Conservation (phyloP, 75 land plant species). For the Pinus albicaulis region DNA sequence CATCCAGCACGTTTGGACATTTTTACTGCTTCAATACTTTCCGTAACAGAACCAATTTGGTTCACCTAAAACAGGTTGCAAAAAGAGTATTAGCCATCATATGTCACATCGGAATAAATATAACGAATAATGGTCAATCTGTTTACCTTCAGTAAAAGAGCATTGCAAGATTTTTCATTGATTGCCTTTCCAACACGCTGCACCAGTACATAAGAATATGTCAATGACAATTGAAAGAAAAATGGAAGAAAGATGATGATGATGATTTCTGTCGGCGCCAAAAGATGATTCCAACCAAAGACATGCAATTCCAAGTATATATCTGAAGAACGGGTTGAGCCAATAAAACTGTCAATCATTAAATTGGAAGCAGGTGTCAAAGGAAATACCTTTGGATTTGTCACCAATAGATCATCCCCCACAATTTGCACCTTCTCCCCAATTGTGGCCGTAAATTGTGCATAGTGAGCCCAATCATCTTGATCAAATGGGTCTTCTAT, state of each 20-base stretch:
- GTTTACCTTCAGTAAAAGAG: slow-evolving; percentile 88
- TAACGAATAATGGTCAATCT: background rate
- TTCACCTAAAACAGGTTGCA: slow-evolving; percentile 53
- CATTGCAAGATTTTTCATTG: slow-evolving; percentile 88
- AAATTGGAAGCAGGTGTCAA: background rate
- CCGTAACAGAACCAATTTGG: slow-evolving; percentile 96
- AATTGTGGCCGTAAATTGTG: slow-evolving; percentile 67
- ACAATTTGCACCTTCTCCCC: slow-evolving; percentile 91
- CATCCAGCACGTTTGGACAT: slow-evolving; percentile 97
- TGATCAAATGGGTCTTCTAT: slow-evolving; percentile 99
- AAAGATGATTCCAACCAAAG: background rate
- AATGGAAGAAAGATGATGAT: background rate
- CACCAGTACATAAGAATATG: background rate
- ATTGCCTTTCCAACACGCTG: slow-evolving; percentile 97
- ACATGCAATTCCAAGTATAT: background rate
- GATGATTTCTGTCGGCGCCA: background rate
- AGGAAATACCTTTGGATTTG: slow-evolving; percentile 82
- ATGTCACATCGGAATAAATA: background rate
- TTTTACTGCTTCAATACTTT: slow-evolving; percentile 98
- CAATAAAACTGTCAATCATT: background rate
- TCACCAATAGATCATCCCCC: slow-evolving; percentile 96
- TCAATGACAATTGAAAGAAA: background rate
- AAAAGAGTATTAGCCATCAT: background rate
- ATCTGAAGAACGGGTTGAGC: background rate
- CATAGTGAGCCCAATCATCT: slow-evolving; percentile 94